These are phyloP conservation scores for Aspergillus ustus DNA, from an alignment of 2,329 filamentous ascomycete genomes.

Conservation along the genomic window DNA sequence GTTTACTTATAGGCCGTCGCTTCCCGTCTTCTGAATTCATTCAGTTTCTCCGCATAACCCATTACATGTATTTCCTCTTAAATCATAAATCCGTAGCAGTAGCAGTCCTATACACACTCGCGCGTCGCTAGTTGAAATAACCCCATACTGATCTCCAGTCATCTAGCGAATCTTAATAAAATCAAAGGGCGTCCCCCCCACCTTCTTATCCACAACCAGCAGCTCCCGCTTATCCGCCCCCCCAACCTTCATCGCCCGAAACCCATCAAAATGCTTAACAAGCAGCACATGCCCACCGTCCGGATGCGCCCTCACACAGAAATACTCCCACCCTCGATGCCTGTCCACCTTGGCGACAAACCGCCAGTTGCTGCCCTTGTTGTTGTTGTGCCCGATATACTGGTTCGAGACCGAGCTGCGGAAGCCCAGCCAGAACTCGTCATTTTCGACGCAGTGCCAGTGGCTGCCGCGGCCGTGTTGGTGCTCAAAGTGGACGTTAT, in stretches of 20 bases:
- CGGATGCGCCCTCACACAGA: neutral
- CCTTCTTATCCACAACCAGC: neutral
- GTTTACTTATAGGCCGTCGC: no score
- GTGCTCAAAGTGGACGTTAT: neutral
- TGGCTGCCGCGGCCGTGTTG: neutral
- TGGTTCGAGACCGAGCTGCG: neutral
- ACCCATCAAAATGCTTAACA: neutral
- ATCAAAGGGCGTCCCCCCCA: neutral
- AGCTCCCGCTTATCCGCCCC: neutral
- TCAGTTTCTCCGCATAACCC: no score
- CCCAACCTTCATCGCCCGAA: neutral
- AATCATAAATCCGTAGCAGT: no score
- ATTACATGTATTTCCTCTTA: no score
- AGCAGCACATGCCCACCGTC: neutral
- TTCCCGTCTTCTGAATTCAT: no score
- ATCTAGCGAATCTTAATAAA: neutral
- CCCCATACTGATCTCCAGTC: no score
- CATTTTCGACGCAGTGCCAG: conserved; percentile 1
- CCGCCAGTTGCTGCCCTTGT: neutral
- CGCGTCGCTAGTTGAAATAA: no score
- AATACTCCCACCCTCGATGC: neutral
- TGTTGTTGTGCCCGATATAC: neutral
- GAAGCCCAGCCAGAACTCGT: neutral
- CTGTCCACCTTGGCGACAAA: neutral
- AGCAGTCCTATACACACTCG: no score